Conservation (phyloP, 352 stramenopile genomes). For the Phytophthora sojae region DNA sequence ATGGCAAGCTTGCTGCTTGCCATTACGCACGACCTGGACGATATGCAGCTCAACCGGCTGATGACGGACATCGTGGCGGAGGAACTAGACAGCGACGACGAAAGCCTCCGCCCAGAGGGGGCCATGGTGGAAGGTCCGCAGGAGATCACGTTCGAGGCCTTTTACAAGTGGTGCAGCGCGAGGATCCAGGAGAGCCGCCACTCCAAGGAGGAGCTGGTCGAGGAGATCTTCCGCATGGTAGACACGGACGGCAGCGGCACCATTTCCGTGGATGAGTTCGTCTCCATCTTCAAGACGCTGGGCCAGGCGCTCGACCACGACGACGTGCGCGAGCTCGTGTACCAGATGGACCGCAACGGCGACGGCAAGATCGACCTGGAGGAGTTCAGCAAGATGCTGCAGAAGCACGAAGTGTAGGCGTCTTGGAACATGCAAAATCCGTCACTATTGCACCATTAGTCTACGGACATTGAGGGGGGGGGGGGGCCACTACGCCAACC, state of each 20-base stretch:
- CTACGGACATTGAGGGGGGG: background rate
- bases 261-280: conserved; percentile 81
- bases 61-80: conserved; percentile 61
- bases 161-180: conserved; percentile 76
- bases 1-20: conserved; percentile 65
- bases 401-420: conserved; percentile 73
- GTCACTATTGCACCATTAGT: background rate
- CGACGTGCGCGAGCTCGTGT: conserved; percentile 77
- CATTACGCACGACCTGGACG: conserved; percentile 73
- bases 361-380: conserved; percentile 81
- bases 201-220: conserved; percentile 66
- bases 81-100: conserved; percentile 38
- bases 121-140: conserved; percentile 31
- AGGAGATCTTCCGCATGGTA: conserved; percentile 81
- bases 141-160: conserved; percentile 74
- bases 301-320: conserved; percentile 77
- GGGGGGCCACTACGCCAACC: background rate
- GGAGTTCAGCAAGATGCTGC: conserved; percentile 76
- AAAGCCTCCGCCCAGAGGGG: conserved; percentile 12
- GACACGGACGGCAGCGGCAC: conserved; percentile 64
- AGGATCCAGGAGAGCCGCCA: conserved; percentile 64
- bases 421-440: background rate
- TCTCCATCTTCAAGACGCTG: conserved; percentile 74
- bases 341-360: conserved; percentile 79
- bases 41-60: conserved; percentile 61